These are phyloP conservation scores for Lithohypha guttulata DNA, from an alignment of 2,329 filamentous ascomycete species.

Conservation along the genomic window DNA sequence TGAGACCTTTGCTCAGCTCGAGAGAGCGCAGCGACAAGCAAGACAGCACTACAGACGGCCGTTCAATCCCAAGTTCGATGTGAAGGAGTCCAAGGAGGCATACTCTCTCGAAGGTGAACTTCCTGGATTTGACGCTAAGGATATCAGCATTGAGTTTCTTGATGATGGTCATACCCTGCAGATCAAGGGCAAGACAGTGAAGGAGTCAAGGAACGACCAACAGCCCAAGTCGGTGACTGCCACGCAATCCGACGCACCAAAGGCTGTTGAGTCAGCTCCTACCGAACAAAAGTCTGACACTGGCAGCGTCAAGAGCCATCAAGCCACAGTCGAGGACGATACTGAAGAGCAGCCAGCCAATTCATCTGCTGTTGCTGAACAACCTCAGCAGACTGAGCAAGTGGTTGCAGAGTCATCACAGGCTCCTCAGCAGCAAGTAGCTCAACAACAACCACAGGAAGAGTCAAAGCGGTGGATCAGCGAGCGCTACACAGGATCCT, in stretches of 20 bases:
- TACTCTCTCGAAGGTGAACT: conserved; percentile 41
- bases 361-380: conserved; percentile 3
- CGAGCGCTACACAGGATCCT: conserved; percentile 49
- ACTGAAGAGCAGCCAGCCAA: conserved; percentile 23
- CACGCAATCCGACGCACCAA: conserved; percentile 13
- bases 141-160: conserved; percentile 38
- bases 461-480: conserved; percentile 46
- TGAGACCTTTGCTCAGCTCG: conserved; percentile 25
- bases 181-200: conserved; percentile 34
- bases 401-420: conserved; percentile 26
- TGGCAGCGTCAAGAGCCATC: conserved; percentile 22
- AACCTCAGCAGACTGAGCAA: conserved; percentile 3
- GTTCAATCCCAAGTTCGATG: conserved; percentile 38
- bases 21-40: conserved; percentile 16
- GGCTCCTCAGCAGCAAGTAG: conserved; percentile 21
- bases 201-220: conserved; percentile 21
- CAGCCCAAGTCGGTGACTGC: conserved; percentile 9
- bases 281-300: conserved; percentile 13
- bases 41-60: conserved; percentile 18
- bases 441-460: conserved; percentile 20
- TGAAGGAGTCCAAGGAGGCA: conserved; percentile 34
- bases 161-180: conserved; percentile 36
- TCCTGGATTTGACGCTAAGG: conserved; percentile 36
- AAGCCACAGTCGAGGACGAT: conserved; percentile 40
- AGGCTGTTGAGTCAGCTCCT: conserved; percentile 12